Evolutionary conservation across 768 basidiomycete genomes (phyloP).

Genomic region (Lyophyllum shimeji): DNA sequence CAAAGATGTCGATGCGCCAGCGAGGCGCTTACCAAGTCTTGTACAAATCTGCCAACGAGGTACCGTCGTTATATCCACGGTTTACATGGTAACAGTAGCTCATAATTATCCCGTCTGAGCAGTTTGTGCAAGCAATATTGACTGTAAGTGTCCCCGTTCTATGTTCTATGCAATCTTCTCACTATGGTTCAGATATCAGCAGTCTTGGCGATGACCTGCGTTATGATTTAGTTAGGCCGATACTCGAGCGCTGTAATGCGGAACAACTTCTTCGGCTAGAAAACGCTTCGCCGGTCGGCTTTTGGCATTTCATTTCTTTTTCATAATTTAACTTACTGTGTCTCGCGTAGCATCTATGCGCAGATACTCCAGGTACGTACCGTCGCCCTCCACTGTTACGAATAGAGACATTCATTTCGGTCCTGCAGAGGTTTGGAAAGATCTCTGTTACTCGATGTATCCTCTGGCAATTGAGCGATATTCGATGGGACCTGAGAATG

Average conservation of each 20-base stretch:
- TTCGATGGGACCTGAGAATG: conserved; percentile 35
- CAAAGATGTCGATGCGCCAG: conserved; percentile 30
- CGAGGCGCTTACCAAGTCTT: conserved; percentile 57
- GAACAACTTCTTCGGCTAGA: conserved; percentile 73
- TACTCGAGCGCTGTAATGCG: conserved; percentile 70
- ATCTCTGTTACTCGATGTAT: conserved; percentile 61
- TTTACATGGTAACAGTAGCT: conserved; percentile 9
- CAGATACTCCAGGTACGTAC: conserved; percentile 53
- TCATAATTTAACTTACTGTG: not conserved
- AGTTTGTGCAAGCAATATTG: conserved; percentile 63
- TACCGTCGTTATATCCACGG: conserved; percentile 22
- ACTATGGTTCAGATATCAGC: conserved; percentile 48
- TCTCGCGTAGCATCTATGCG: conserved; percentile 45
- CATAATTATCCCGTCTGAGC: conserved; percentile 6
- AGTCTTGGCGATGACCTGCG: conserved; percentile 64
- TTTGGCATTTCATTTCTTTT: not conserved
- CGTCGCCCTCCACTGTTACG: conserved; percentile 4
- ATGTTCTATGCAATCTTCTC: conserved; percentile 2
- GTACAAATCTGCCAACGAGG: conserved; percentile 74
- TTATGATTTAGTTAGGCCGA: conserved; percentile 67
- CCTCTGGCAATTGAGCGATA: conserved; percentile 53
- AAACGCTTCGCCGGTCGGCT: conserved; percentile 64
- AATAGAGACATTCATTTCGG: conserved; percentile 5
- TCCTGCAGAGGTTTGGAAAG: conserved; percentile 63
- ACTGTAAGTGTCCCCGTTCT: conserved; percentile 42